Percentiles rank a stretch among this genome's conserved stretches.
These are phyloP conservation scores for Diaporthe eres DNA, from an alignment of 2,329 filamentous ascomycete species.

Conservation along the genomic window DNA sequence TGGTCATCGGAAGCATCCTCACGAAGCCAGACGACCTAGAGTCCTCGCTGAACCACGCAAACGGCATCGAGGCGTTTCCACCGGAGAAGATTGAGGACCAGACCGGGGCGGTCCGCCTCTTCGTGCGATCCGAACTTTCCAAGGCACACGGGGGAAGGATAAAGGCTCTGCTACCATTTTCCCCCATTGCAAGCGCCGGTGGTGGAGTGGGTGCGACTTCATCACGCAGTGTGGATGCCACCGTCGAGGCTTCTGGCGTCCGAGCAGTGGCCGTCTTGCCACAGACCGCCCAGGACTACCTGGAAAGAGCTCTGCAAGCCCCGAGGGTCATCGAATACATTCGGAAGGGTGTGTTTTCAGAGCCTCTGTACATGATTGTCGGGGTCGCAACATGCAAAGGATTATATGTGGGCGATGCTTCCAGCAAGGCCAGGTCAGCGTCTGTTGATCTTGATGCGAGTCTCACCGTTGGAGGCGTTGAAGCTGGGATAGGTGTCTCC, in stretches of 20 bases:
- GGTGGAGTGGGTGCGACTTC: not conserved
- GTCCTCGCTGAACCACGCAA: not conserved
- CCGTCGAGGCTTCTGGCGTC: not conserved
- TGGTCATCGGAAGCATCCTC: conserved; percentile 8
- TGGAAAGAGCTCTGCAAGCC: not conserved
- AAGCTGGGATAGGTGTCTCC: not conserved
- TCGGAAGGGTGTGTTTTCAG: not conserved
- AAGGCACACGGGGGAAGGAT: not conserved
- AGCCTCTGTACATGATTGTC: conserved; percentile 16
- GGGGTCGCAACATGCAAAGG: not conserved
- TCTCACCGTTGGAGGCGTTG: not conserved
- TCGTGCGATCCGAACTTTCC: not conserved
- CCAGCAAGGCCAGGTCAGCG: not conserved
- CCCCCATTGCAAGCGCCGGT: not conserved
- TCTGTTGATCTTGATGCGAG: conserved; percentile 3
- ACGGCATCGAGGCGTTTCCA: not conserved
- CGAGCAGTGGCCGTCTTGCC: not conserved
- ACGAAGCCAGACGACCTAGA: not conserved
- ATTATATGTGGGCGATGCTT: not conserved
- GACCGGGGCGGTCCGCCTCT: not conserved
- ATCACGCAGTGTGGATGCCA: not conserved
- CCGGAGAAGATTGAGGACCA: not conserved
- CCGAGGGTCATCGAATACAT: not conserved
- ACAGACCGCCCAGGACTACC: not conserved
- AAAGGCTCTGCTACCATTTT: not conserved